Conservation (phyloP, 1,139 yeast genomes). For the Suhomyces atakaporum region DNA sequence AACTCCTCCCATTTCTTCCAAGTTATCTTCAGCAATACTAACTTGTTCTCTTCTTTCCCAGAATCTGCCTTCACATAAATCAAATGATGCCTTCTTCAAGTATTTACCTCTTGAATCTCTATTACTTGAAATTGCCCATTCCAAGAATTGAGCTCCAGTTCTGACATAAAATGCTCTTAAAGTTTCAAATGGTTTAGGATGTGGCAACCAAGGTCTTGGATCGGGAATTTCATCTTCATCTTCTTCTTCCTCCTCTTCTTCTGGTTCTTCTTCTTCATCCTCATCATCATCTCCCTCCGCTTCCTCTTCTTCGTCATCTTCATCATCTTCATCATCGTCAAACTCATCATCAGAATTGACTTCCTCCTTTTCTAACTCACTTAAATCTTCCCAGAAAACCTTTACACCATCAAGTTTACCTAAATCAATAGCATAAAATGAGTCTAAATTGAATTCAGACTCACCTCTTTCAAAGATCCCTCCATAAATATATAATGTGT, state of each 20-base stretch:
- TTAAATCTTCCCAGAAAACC: conserved; percentile 85
- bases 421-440: conserved; percentile 82
- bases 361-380: conserved; percentile 58
- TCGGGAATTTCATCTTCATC: conserved; percentile 80
- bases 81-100: conserved; percentile 86
- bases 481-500: conserved; percentile 81
- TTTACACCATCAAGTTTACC: conserved; percentile 86
- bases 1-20: conserved; percentile 90
- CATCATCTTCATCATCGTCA: conserved; percentile 67
- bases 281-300: conserved; percentile 49
- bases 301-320: conserved; percentile 57
- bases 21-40: conserved; percentile 80
- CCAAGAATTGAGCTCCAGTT: conserved; percentile 82
- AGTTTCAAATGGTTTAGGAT: conserved; percentile 92
- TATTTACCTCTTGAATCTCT: conserved; percentile 90
- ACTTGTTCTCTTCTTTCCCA: conserved; percentile 98
- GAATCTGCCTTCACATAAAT: conserved; percentile 91
- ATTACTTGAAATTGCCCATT: conserved; percentile 89
- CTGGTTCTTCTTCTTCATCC: conserved; percentile 57
- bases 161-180: conserved; percentile 82
- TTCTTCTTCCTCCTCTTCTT: conserved; percentile 60
- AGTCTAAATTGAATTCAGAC: conserved; percentile 78
- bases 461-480: conserved; percentile 92
- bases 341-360: conserved; percentile 62
- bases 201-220: conserved; percentile 94